Percentiles rank a stretch among this genome's conserved stretches.
Conservation (phyloP, 2,329 filamentous ascomycete species). For the Fusarium sororula region DNA sequence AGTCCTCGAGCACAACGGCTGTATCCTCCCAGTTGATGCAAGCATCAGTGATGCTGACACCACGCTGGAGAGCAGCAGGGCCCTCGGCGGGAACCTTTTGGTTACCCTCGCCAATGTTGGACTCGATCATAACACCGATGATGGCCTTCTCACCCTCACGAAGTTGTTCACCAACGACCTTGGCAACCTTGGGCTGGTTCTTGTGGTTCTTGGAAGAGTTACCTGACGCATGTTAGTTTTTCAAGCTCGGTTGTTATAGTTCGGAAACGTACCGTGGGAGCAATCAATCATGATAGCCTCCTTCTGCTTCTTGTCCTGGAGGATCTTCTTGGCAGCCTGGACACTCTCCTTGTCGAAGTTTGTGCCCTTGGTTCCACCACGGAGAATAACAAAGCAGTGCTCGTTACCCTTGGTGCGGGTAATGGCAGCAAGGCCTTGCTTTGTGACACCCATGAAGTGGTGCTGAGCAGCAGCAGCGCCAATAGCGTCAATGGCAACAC, state of each 20-base stretch:
- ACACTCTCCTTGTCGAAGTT: constrained; percentile 93
- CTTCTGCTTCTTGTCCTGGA: constrained; percentile 84
- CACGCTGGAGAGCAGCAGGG: constrained; percentile 80
- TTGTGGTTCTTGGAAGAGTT: constrained; percentile 98
- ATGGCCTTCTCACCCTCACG: constrained; percentile 87
- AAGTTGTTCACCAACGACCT: constrained; percentile 83
- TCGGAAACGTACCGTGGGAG: constrained; percentile 80
- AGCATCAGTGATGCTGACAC: constrained; percentile 94
- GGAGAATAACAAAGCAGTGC: constrained; percentile 95
- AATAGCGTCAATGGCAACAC: constrained; percentile 94
- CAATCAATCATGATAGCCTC: constrained; percentile 98
- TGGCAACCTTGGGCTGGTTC: constrained; percentile 95
- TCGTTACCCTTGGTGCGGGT: constrained; percentile 93
- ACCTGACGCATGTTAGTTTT: constrained; percentile 60
- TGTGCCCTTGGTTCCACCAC: constrained; percentile 89
- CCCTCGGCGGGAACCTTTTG: constrained; percentile 90
- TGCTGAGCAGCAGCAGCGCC: constrained; percentile 86
- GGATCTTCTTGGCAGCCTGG: constrained; percentile 77
- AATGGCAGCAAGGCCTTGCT: constrained; percentile 95
- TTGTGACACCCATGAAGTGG: constrained; percentile 98
- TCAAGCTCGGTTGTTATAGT: constrained; percentile 45
- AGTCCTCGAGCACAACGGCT: constrained; percentile 80
- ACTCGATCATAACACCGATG: constrained; percentile 98
- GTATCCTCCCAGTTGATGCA: constrained; percentile 95
- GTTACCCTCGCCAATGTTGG: constrained; percentile 91